A percentile compares a stretch with the other conserved stretches of the same genome.
phyloP scores from a whole-genome alignment of 2,329 filamentous ascomycete genomes.

The Colletotrichum agaves region DNA sequence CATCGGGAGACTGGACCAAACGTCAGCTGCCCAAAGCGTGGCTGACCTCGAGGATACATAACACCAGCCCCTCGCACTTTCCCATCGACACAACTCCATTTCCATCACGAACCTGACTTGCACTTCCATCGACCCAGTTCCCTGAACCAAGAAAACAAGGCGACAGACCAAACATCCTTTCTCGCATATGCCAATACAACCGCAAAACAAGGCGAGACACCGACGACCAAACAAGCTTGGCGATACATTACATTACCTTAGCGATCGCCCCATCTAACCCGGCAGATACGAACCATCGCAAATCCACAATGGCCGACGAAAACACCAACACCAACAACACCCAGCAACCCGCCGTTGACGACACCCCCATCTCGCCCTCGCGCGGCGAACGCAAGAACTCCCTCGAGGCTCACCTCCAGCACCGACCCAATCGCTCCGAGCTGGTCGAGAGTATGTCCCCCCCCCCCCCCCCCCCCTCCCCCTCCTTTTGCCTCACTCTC shows the following conservation, averaged over 20 bases:
- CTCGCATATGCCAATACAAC: conserved; percentile 13
- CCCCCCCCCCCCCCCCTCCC: background rate
- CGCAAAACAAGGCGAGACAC: conserved; percentile 27
- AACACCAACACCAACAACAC: conserved; percentile 35
- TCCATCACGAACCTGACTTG: conserved; percentile 6
- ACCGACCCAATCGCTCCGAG: conserved; percentile 79
- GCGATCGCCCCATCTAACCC: conserved; percentile 13
- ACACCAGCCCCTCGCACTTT: conserved; percentile 14
- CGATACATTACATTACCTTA: too few relatives aligned
- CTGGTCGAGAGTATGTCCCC: conserved; percentile 77
- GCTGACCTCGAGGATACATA: conserved; percentile 20
- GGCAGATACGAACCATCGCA: conserved; percentile 17
- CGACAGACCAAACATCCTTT: background rate
- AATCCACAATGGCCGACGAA: conserved; percentile 47
- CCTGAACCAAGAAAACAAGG: conserved; percentile 3
- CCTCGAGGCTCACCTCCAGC: conserved; percentile 76
- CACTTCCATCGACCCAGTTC: background rate
- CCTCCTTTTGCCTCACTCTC: background rate
- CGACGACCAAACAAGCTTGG: background rate
- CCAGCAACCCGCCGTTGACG: conserved; percentile 55
- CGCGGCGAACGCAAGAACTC: conserved; percentile 70
- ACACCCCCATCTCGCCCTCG: conserved; percentile 67
- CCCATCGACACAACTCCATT: conserved; percentile 2
- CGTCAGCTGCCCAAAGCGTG: background rate
- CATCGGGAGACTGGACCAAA: background rate